phyloP scores from a whole-genome alignment of 148 eudicot genomes.

The Amaranthus hypochondriacus region DNA sequence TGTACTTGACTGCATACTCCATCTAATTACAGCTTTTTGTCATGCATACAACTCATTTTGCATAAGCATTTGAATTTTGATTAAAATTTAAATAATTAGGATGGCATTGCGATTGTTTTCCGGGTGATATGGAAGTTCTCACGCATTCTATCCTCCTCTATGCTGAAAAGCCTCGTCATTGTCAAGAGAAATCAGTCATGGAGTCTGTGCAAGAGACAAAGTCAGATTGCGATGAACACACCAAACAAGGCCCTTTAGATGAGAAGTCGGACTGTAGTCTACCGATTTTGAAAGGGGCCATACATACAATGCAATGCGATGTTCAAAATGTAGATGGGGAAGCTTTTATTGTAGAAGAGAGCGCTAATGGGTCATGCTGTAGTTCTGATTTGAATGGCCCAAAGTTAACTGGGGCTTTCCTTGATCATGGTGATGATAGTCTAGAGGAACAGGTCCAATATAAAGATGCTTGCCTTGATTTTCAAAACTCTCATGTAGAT shows the following conservation, averaged over 20 bases:
- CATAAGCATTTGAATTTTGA: conserved; percentile 1
- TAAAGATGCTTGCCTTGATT: conserved; percentile 39
- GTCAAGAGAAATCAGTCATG: conserved; percentile 42
- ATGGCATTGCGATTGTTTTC: conserved; percentile 31
- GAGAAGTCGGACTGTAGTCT: conserved; percentile 29
- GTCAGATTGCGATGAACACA: conserved; percentile 35
- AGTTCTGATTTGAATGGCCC: conserved; percentile 46
- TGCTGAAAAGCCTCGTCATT: conserved; percentile 49
- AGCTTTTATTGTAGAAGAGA: conserved; percentile 27
- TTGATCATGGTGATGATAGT: conserved; percentile 49
- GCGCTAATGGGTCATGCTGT: conserved; percentile 31
- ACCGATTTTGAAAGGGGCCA: conserved; percentile 27
- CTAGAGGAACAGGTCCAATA: conserved; percentile 30
- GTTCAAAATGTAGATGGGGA: conserved; percentile 15
- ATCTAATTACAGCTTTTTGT: no score
- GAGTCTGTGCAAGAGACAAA: conserved; percentile 36
- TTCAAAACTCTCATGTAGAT: conserved; percentile 48
- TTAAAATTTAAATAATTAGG: conserved; percentile 5
- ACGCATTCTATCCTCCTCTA: conserved; percentile 42
- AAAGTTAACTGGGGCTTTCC: conserved; percentile 37
- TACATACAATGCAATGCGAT: conserved; percentile 24
- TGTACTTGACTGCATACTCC: neutral
- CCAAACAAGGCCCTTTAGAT: conserved; percentile 26
- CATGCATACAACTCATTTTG: neutral
- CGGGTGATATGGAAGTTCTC: conserved; percentile 63